These are phyloP conservation scores for Neohortaea acidophila DNA, from an alignment of 495 filamentous ascomycete species.

Conservation along the genomic window DNA sequence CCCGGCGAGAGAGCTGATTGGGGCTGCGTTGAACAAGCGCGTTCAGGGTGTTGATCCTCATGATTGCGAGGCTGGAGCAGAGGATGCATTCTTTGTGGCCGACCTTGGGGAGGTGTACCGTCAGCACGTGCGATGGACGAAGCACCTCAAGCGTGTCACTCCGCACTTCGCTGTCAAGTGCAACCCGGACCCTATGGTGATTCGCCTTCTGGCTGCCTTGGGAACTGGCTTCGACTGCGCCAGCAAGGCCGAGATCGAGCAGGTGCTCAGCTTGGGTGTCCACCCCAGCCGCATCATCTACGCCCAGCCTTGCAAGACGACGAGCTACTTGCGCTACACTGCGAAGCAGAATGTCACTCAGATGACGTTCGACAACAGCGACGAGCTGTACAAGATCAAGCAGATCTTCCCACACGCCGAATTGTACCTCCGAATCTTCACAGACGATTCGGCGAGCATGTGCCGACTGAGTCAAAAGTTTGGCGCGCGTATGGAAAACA, in stretches of 20 bases:
- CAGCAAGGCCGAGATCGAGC: constrained; percentile 90
- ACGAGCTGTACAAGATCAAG: constrained; percentile 96
- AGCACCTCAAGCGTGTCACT: constrained; percentile 80
- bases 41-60: constrained; percentile 72
- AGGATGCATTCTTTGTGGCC: constrained; percentile 95
- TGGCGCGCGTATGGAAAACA: constrained; percentile 72
- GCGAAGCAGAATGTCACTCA: constrained; percentile 72
- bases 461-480: constrained; percentile 96
- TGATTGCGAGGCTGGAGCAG: constrained; percentile 70
- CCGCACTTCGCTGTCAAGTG: constrained; percentile 99
- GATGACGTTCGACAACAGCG: constrained; percentile 98
- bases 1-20: constrained; percentile 40
- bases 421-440: constrained; percentile 83
- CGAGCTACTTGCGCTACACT: constrained; percentile 87
- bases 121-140: constrained; percentile 96
- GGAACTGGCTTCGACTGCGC: constrained; percentile 97
- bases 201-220: constrained; percentile 70
- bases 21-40: constrained; percentile 64
- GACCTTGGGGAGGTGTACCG: constrained; percentile 98
- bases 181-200: constrained; percentile 81
- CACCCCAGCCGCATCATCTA: constrained; percentile 93
- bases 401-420: constrained; percentile 75
- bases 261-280: constrained; percentile 68
- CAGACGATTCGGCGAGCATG: constrained; percentile 86
- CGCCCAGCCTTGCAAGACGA: constrained; percentile 98